Evolutionary conservation across 108 stramenopile genomes (phyloP), one percentile per base, ranked within the genome.

Genomic region (Cyclotella baltica): DNA sequence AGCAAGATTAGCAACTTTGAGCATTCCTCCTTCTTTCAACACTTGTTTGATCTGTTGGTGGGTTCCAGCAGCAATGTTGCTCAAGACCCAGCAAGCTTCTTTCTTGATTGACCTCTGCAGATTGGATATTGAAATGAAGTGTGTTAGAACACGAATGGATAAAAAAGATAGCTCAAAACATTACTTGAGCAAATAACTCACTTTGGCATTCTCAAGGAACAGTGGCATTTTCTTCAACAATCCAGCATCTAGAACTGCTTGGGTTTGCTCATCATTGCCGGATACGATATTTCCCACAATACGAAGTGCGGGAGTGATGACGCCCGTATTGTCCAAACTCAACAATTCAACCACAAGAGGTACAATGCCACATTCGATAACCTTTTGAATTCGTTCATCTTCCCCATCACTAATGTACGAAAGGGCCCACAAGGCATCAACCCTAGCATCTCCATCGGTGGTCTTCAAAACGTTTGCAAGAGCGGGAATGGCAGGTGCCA

Each of bases 21-120:
- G 22, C 66, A 97, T 43, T 16, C 94, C 53, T 6, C 76, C 76
- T n/a, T n/a, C n/a, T 2, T 72, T 67, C 38, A 89, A 40, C 19
- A 97, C 76, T 8, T 56, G 46, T 6, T 62, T 53, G 23, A 96
- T 88, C 67, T 98, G 98, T 30, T 76, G 43, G 15, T 81, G 73
- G 28, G 88, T 96, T 19, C 98, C 98, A 46, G 96, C 96, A 8
- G 97, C 96, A 70, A 98, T 91, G 76, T 98, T 98, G 77, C 91
- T 93, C 9, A 91, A 80, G 0, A 94, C 73, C 97, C 97, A 98
- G 65, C 88, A 92, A 23, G 96, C 81, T 73, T 98, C 98, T 87
- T 98, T 97, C 1, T 94, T 84, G 74, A 96, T 86, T 37, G 70
- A 85, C 69, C 73, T 84, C 82, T 90, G 83, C 43, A 35, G 1